phyloP scores from a whole-genome alignment of 2,329 filamentous ascomycete species.

The Daldinia eschscholtzii region DNA sequence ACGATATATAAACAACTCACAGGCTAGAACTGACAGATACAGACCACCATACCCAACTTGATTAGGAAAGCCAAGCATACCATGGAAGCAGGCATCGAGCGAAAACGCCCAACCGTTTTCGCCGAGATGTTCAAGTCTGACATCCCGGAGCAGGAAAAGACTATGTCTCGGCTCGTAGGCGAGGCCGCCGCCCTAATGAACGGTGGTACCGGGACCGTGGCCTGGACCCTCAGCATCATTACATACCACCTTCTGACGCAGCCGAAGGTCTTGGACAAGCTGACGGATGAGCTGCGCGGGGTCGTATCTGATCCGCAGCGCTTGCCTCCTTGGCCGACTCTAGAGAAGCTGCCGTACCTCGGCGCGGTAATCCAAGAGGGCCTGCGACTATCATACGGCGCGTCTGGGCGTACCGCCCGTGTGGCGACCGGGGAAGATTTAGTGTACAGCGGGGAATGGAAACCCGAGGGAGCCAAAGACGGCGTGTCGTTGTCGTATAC shows the following conservation, averaged over 20 bases:
- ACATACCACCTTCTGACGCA: constrained; percentile 55
- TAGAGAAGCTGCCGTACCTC: constrained; percentile 46
- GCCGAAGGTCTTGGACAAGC: constrained; percentile 46
- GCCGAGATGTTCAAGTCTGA: constrained; percentile 49
- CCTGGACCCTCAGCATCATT: constrained; percentile 52
- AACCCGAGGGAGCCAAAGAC: neutral
- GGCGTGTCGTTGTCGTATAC: constrained; percentile 29
- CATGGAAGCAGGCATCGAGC: constrained; percentile 12
- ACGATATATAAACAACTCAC: neutral
- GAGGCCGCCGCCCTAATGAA: constrained; percentile 53
- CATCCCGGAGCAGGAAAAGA: constrained; percentile 55
- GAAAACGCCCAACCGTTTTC: constrained; percentile 50
- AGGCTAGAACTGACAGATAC: constrained; percentile 3
- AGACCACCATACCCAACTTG: constrained; percentile 32
- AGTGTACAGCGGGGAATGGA: constrained; percentile 33
- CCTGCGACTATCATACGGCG: constrained; percentile 43
- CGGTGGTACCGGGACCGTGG: constrained; percentile 57
- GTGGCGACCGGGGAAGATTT: constrained; percentile 41
- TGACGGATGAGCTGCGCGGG: constrained; percentile 53
- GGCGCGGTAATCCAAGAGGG: constrained; percentile 43
- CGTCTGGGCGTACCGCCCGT: constrained; percentile 33
- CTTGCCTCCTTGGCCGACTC: constrained; percentile 37
- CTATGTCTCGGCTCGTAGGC: constrained; percentile 48
- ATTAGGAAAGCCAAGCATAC: constrained; percentile 22
- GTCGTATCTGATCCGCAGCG: constrained; percentile 23